A percentile compares a stretch with the other conserved stretches of the same genome.
Evolutionary conservation across 1,284 basidiomycete species (phyloP).

Genomic region (Sporisorium exsertum): DNA sequence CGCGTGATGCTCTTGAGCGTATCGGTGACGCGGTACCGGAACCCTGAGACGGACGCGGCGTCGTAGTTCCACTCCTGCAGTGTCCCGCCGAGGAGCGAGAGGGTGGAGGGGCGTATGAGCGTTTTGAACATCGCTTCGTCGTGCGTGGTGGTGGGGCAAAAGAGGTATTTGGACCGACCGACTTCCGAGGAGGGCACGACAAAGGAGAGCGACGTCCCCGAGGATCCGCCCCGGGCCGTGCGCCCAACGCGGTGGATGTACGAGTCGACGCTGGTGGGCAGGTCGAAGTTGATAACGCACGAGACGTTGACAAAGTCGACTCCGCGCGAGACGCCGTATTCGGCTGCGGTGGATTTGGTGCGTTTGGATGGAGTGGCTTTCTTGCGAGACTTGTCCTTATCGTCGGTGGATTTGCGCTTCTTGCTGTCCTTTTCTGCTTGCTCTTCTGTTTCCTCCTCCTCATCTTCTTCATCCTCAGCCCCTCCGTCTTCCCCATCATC

Average conservation of each 20-base stretch:
- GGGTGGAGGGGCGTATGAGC: conserved; percentile 28
- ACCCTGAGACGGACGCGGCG: conserved; percentile 79
- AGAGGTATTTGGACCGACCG: conserved; percentile 74
- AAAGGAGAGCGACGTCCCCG: conserved; percentile 91
- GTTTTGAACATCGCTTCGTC: conserved; percentile 82
- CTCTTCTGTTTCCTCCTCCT: conserved; percentile 11
- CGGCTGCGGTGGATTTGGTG: conserved; percentile 63
- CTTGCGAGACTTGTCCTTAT: too few relatives aligned
- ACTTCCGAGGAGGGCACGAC: conserved; percentile 81
- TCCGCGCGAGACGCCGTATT: conserved; percentile 95
- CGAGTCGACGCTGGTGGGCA: conserved; percentile 86
- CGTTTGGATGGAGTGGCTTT: not conserved
- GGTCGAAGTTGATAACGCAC: conserved; percentile 98
- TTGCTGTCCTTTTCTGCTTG: conserved; percentile 18
- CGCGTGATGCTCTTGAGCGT: conserved; percentile 89
- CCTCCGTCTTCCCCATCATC: conserved; percentile 8
- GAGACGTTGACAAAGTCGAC: conserved; percentile 97
- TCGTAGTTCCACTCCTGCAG: conserved; percentile 94
- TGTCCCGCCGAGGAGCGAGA: conserved; percentile 71
- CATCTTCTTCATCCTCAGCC: conserved; percentile 1
- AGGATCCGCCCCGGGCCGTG: conserved; percentile 92
- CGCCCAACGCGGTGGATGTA: conserved; percentile 97
- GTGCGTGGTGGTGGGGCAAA: conserved; percentile 75
- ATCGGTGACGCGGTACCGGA: conserved; percentile 98
- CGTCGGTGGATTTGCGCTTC: too few relatives aligned